Base-by-base conservation (phyloP, 2,329 filamentous ascomycete species). In the Blastomyces silverae region DNA sequence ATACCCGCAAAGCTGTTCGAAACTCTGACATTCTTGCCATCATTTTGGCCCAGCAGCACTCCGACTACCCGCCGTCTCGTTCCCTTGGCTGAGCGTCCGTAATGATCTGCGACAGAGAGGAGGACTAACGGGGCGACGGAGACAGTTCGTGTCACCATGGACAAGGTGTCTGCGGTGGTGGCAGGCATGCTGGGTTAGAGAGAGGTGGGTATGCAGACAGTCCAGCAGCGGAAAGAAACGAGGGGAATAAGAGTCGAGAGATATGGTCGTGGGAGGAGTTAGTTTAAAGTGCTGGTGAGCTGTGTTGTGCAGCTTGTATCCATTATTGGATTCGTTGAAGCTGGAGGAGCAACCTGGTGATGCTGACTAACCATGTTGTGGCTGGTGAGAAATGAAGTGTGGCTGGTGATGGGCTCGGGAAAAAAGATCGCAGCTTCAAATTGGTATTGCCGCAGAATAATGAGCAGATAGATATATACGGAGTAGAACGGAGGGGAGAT, bases 1-100 rank as follows among this genome's bases (percentile, higher is more conserved):
- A 62, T 77, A 97, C 93, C 92, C 75, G 94, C 94, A 79, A 97
- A 99, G 81, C 94, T 96, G 86, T 99, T 99, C 70, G 94, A 97
- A 73, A 97, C 94, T 70, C 94, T 87, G 76, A 97, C 94, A 74
- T 91, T 92, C 80, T 93, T 93, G 73, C 94, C 92, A 79, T 96
- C 91, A 72, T 97, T 97, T 80, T 97, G 92, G 58, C 94, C 94
- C 67, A 99, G 82, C 65, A 99, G 82, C 60, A 97, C 94, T 74
- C 94, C 94, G 46, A 99, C 93, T 48, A 97, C 94, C 75, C 94
- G 87, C 82, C 87, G 87, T 77, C 89, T 88, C 71, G 90, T 91
- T 75, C 91, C 92, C 79, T 94, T 96, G 72, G 89, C 90, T 70
- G 91, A 90, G 69, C 94, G 90, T 77, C 95, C 95, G 82, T 96